Base-by-base conservation (phyloP, 192 early-diverging fungal species). In the Coemansia sp. region DNA sequence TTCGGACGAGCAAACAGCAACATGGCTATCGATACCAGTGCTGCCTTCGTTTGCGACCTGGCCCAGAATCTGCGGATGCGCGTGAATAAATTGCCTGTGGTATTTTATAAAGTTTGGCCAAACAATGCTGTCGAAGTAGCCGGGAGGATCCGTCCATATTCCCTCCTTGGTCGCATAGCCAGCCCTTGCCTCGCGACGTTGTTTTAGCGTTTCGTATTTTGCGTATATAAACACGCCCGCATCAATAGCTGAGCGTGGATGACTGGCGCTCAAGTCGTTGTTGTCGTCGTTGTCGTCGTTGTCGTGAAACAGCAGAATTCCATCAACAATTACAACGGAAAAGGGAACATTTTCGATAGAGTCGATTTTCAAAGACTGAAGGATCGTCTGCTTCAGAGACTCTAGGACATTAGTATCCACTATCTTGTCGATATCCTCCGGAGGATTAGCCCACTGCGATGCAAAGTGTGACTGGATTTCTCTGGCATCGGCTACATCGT, bases 151-250 rank as follows among this genome's bases (percentile, higher is more conserved):
- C 0, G 62, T 63, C 90, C 90, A 92, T 28, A 76, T 69, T 60
- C 93, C 94, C 72, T 94, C 87, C 9, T 86, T 58, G n/a, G 92
- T 94, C 15, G 80, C 67, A 68, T 94, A 96, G 27, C 79, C 86
- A 15, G 72, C 40, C n/a, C 94, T 75, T 3, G 68, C 69, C 31
- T 86, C 84, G 23, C 94, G 67, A 17, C 94, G 73, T 13, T 70
- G 38, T 55, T 89, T 87, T 36, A 94, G 65, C 5, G 83, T 85
- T 14, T 77, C 70, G 58, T 85, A 87, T 1, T 79, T 69, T 1
- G 89, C 86, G 33, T 79, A 77, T 14, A 92, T 57, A 52, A 81
- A 68, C 50, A 75, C 20, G 0, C 74, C 74, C 5, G 55, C 47
- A 31, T 75, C 65, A 50, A 68, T 72, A 7, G 33, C 59, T 4